Evolutionary conservation across 2,329 filamentous ascomycete species (phyloP), one percentile per base, ranked within the genome.

Genomic region (Ophiostoma novo-ulmi): DNA sequence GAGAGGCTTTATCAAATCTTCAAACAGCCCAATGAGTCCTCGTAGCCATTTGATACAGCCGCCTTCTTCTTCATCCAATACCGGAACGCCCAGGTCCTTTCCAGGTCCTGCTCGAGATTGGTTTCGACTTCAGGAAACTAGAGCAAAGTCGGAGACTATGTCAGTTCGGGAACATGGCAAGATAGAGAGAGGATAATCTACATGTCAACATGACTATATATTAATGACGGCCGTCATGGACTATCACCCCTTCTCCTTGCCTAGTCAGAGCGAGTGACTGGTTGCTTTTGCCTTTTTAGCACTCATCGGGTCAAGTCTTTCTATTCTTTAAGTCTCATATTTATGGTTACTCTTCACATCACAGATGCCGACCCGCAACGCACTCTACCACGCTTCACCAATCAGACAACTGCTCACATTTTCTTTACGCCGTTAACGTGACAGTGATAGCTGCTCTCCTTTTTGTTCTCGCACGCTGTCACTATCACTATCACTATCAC

Each of bases 401-500:
- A 58, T 31, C 52, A 58, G 52, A 22, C 22, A 26, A n/a, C 61
- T 14, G 31, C 11, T 64, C 61, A 38, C 31, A 35, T 36, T 38
- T 38, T n/a, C 17, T 7, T 20, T 14, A n/a, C 7, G n/a, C 52
- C 26, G 35, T 38, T 35, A 39, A 35, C 61, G 61, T 36, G 36
- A 38, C 61, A 67, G 64, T 41, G 17, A 20, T 26, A 58, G 52
- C 52, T 22, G 22, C 52, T 26, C n/a, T 10, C 52, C 22, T 58
- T 58, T 58, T 26, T 0, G 14, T 48, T 48, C 2, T 22, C n/a
- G 11, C 38, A 14, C 36, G 6, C 22, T 39, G 64, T 26, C 38
- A 38, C 26, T 41, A 41, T 41, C 64, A 67, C 64, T 41, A 67
- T 67, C 64, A 67, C 64, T 67, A 22, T 67, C 64, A 67, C 64